Conservation (phyloP, 306 rosid species). For the Calophaca sinica region DNA sequence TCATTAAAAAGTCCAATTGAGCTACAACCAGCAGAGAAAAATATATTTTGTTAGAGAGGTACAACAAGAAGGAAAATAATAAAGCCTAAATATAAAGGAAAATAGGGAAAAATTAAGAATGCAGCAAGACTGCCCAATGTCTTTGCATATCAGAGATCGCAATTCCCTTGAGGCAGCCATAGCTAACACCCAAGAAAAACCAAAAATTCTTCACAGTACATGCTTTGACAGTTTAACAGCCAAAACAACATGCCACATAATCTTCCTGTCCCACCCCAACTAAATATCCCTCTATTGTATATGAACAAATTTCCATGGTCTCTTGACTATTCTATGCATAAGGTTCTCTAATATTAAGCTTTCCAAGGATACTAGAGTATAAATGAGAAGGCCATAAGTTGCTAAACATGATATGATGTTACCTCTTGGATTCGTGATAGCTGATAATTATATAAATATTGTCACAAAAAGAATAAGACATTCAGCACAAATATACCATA, state of each 20-base stretch:
- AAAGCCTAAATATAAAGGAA: not conserved
- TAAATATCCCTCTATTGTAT: slow-evolving; percentile 2
- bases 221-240: not conserved
- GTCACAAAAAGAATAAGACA: slow-evolving; percentile 3
- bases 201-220: not conserved
- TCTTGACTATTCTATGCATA: not conserved
- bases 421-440: not conserved
- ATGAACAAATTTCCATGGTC: slow-evolving; percentile 10
- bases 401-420: slow-evolving; percentile 29
- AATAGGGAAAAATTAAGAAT: slow-evolving; percentile 1
- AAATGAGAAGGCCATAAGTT: slow-evolving; percentile 39
- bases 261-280: not conserved
- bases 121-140: slow-evolving; percentile 13
- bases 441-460: not conserved
- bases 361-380: not conserved
- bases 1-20: not conserved
- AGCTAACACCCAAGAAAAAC: slow-evolving; percentile 6
- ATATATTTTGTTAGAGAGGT: not conserved
- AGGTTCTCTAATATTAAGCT: slow-evolving; percentile 27
- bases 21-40: not conserved
- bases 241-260: slow-evolving; percentile 3
- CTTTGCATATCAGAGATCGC: slow-evolving; percentile 11
- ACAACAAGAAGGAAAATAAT: not conserved
- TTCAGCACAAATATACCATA: slow-evolving; percentile 23
- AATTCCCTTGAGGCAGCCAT: slow-evolving; percentile 19